These are phyloP conservation scores for Ophiobolus disseminans DNA, from an alignment of 2,329 filamentous ascomycete species.

Conservation along the genomic window DNA sequence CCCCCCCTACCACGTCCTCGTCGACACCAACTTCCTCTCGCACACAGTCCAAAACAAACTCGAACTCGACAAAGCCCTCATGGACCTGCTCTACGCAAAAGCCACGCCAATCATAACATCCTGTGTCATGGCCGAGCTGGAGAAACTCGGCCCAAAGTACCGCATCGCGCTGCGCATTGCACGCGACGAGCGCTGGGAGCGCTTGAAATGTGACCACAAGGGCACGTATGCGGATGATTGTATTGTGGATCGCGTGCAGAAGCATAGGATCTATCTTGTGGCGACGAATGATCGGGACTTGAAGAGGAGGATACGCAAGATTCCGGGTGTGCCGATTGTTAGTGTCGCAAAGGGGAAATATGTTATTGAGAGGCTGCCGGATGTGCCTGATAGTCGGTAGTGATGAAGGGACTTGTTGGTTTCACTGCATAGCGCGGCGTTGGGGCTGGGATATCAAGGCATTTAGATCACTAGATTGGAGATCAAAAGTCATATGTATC, in stretches of 20 bases:
- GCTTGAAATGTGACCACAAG: slow-evolving; percentile 88
- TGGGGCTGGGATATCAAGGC: not conserved
- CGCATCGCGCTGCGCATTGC: slow-evolving; percentile 85
- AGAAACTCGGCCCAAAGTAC: slow-evolving; percentile 87
- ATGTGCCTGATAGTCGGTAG: slow-evolving; percentile 70
- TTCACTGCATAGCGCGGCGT: slow-evolving; percentile 15
- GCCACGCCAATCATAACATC: slow-evolving; percentile 87
- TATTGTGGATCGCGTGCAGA: slow-evolving; percentile 51
- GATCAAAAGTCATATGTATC: not conserved
- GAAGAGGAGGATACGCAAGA: slow-evolving; percentile 83
- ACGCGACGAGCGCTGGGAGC: slow-evolving; percentile 85
- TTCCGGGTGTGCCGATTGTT: slow-evolving; percentile 78
- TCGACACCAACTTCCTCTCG: slow-evolving; percentile 48
- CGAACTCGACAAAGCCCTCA: slow-evolving; percentile 84
- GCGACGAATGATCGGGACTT: slow-evolving; percentile 62
- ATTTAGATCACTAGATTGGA: not conserved
- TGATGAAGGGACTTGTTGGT: not conserved
- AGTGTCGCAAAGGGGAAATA: slow-evolving; percentile 90
- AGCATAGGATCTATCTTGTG: slow-evolving; percentile 57
- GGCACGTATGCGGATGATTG: slow-evolving; percentile 83
- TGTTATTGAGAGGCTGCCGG: slow-evolving; percentile 88
- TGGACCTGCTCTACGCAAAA: slow-evolving; percentile 93
- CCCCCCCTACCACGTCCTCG: slow-evolving; percentile 79
- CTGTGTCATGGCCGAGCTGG: slow-evolving; percentile 78
- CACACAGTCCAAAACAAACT: slow-evolving; percentile 93